Conservation (phyloP, 2,329 filamentous ascomycete species). For the Triangularia verruculosa region DNA sequence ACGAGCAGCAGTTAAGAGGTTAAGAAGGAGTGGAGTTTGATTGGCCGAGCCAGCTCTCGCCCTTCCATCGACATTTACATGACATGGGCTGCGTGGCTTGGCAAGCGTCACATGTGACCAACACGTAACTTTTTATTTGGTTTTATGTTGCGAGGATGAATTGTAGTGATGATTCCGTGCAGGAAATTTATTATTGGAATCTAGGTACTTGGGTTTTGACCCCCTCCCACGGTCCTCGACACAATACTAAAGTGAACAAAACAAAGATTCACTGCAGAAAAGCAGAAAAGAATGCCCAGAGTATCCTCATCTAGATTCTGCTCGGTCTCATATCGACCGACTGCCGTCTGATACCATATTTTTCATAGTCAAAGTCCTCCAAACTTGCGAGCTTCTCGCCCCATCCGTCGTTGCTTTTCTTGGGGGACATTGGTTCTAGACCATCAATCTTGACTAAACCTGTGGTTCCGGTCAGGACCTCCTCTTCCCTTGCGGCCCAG, state of each 20-base stretch:
- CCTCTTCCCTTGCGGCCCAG: conserved; percentile 69
- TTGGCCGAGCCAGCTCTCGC: not conserved
- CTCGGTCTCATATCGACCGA: not conserved
- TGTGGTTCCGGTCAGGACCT: conserved; percentile 70
- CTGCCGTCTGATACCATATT: conserved; percentile 49
- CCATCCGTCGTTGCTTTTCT: conserved; percentile 56
- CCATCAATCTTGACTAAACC: not conserved
- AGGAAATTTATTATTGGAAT: no score
- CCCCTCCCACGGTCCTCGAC: no score
- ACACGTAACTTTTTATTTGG: no score
- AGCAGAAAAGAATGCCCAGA: no score
- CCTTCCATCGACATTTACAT: not conserved
- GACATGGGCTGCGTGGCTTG: not conserved
- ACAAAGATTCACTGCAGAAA: no score
- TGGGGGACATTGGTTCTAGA: conserved; percentile 53
- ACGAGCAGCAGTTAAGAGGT: not conserved
- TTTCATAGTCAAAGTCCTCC: conserved; percentile 53
- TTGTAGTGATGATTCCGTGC: no score
- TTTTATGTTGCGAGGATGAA: no score
- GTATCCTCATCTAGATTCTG: not conserved
- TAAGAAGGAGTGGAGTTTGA: not conserved
- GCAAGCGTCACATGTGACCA: no score
- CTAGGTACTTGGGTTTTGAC: no score
- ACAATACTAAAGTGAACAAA: no score
- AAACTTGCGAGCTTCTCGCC: conserved; percentile 50